Base-by-base conservation (phyloP, 73 alveolate species). In the Paramecium sonneborni region DNA sequence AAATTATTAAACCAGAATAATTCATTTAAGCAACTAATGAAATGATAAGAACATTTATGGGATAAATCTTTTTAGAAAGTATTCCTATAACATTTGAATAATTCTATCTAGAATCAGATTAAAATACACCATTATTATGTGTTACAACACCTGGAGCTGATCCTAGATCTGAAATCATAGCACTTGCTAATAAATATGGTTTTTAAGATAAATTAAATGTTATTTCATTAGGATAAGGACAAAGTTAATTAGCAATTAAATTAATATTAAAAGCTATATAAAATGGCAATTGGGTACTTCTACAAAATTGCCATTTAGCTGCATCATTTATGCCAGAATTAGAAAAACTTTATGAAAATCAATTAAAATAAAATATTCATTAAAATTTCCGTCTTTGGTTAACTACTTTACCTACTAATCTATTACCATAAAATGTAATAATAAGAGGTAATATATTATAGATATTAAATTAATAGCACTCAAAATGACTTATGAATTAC, bases 101-200 rank as follows among this genome's bases (percentile, higher is more conserved):
- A 57, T 96, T 98, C 18, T 98, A 93, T 92, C 93, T 93, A 74
- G 99, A 98, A 88, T 97, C 99, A 37, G 94, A 95, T 52, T 91
- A 94, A 87, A 93, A 94, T 79, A 95, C 98, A 1, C 99, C 99
- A 0, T 92, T 98, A 35, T 92, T 98, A 23, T 97, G 98, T 88
- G 96, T 98, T 57, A 94, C 97, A 20, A 95, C 99, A 8, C 99
- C 99, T 30, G 99, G 99, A 11, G 99, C 99, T 46, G 99, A 98
- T 95, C 99, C 99, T 14, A 32, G 55, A 74, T 35, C 39, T 21
- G 87, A 74, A 21, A 74, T 74, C 9, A 35, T 35, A 11, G 39
- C 30, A 2, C n/a, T 74, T 12, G 57, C 97, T 43, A 12, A 38
- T 30, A 43, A 32, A 74, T 32, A 97, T 91, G 56, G 43, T 28